phyloP scores from a whole-genome alignment of 139 green algal genomes.

The Medakamo hakoo region DNA sequence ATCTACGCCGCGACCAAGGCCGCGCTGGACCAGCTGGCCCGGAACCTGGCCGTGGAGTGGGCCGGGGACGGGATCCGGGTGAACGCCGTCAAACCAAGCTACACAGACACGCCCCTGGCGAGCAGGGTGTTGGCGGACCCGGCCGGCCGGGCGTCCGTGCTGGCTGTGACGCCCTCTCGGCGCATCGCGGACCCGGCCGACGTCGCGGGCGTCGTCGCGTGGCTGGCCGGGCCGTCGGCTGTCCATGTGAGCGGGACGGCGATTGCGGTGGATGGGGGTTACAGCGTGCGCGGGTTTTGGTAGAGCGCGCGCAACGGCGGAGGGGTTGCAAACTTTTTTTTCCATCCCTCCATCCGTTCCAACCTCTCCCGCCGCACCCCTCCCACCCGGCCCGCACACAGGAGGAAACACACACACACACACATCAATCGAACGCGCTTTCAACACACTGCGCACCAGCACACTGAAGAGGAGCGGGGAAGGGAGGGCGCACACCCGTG shows the following conservation, averaged over 20 bases:
- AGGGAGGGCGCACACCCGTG: no score
- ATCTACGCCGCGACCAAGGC: constrained; percentile 80
- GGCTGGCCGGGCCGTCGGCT: constrained; percentile 42
- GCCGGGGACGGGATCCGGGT: constrained; percentile 60
- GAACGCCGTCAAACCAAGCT: constrained; percentile 77
- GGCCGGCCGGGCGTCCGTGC: constrained; percentile 23
- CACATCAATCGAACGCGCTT: no score
- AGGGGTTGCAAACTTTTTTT: not conserved
- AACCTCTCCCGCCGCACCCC: no score
- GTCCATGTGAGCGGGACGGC: constrained; percentile 66
- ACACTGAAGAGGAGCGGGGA: no score
- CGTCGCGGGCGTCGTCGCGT: constrained; percentile 50
- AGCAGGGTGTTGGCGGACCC: constrained; percentile 32
- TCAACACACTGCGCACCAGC: no score
- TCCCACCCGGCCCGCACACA: no score
- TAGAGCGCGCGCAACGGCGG: no score
- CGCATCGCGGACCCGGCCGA: constrained; percentile 55
- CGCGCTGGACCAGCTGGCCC: constrained; percentile 77
- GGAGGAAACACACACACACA: no score
- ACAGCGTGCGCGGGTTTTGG: constrained; percentile 12
- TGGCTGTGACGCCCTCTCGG: constrained; percentile 53
- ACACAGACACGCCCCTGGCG: constrained; percentile 62
- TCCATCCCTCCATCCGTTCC: not conserved
- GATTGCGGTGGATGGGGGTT: constrained; percentile 65
- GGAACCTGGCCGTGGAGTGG: constrained; percentile 77